A percentile compares a stretch with the other conserved stretches of the same genome.
phyloP scores from a whole-genome alignment of 192 early-diverging fungal species.

The Coemansia sp. region DNA sequence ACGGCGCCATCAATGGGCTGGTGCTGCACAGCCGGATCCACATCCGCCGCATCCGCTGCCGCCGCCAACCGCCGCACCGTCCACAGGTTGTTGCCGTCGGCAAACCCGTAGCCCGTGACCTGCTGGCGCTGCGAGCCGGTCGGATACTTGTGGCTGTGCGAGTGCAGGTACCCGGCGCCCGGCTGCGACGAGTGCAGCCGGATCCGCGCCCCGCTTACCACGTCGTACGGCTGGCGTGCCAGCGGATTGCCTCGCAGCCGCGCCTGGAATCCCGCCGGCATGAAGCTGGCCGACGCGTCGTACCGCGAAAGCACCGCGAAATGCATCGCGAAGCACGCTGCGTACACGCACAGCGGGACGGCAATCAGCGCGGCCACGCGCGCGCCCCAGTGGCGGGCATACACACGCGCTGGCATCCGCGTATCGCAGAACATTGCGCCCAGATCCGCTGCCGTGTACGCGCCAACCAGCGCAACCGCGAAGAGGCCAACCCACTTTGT shows the following conservation, averaged over 20 bases:
- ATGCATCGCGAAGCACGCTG: conserved; percentile 79
- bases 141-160: conserved; percentile 65
- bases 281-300: conserved; percentile 49
- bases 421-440: conserved; percentile 46
- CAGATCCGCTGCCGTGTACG: conserved; percentile 44
- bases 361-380: conserved; percentile 80
- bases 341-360: conserved; percentile 79
- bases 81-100: conserved; percentile 88
- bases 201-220: conserved; percentile 39
- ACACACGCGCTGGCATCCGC: conserved; percentile 59
- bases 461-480: conserved; percentile 69
- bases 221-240: conserved; percentile 44
- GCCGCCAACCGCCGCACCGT: conserved; percentile 38
- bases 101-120: conserved; percentile 78
- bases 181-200: conserved; percentile 36
- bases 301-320: conserved; percentile 77
- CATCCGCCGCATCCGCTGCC: conserved; percentile 13
- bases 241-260: conserved; percentile 41
- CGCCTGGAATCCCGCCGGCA: conserved; percentile 51
- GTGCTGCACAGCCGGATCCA: background rate
- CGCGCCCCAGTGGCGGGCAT: conserved; percentile 80
- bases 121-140: conserved; percentile 74
- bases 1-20: conserved; percentile 56
- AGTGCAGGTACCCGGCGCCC: conserved; percentile 54
- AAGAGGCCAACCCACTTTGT: conserved; percentile 98